Base-by-base conservation (phyloP, 352 stramenopile genomes). In the Paralagenidium karlingii region DNA sequence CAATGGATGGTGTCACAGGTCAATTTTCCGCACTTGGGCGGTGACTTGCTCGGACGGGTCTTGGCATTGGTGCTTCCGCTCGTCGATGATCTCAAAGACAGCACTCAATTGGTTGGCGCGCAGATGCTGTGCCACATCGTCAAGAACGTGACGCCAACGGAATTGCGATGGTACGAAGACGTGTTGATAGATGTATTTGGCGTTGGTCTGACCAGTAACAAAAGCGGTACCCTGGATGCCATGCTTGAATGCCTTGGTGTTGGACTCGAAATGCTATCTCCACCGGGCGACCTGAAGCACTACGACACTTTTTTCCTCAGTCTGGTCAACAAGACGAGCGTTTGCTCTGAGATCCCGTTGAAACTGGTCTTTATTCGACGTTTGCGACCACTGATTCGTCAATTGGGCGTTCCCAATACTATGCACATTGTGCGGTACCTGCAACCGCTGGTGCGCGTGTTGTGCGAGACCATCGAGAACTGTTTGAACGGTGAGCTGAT, bases 131-230 rank as follows among this genome's bases (percentile, higher is more conserved):
- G 45, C 20, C 78, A 87, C 43, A 55, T 89, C 33, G 55, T 83
- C 0, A 28, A 49, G 5, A 69, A 75, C 28, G 66, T 81, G 16
- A 89, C 75, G 0, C 34, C 56, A 0, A 86, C 75, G 0, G 78
- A 92, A 53, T 45, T 92, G 40, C 69, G 70, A 12, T 92, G 78
- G 78, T 88, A 88, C 46, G 53, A 58, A 11, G 68, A 92, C 33
- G 58, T 88, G 8, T 38, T 92, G 10, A 49, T 89, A 10, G 67
- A 89, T 29, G 70, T 85, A n/a, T 45, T 92, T 7, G 53, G 70
- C 15, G 56, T 60, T 9, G 68, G 65, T 0, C 68, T 85, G 52
- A 82, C 75, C 20, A 60, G 63, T 10, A 66, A 73, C 15, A 69
- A 80, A 18, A 43, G 60, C 15, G 49, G 30, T 16, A 83, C 69